A percentile compares a stretch with the other conserved stretches of the same genome.
Evolutionary conservation across 2,329 filamentous ascomycete species (phyloP).

Genomic region (Westerdykella aurantiaca): DNA sequence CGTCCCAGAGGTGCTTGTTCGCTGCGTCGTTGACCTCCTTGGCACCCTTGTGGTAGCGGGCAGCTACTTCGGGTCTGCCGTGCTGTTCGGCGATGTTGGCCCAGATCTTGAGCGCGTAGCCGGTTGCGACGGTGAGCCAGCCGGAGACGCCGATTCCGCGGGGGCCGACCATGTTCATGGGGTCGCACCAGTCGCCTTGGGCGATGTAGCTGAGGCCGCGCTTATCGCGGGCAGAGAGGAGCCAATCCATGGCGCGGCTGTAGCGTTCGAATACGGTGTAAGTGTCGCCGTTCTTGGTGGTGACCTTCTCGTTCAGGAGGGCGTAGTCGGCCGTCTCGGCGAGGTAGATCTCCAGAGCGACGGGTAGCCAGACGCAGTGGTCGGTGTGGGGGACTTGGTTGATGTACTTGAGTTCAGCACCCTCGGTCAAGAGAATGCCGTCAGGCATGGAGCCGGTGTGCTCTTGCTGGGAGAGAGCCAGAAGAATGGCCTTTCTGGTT

Average conservation of each 20-base stretch:
- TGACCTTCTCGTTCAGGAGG: conserved; percentile 44
- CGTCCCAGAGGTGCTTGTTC: conserved; percentile 51
- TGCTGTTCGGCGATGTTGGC: conserved; percentile 47
- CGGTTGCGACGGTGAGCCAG: conserved; percentile 54
- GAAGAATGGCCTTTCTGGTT: conserved; percentile 46
- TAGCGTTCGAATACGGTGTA: conserved; percentile 52
- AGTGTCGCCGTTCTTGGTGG: conserved; percentile 40
- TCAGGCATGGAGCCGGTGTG: conserved; percentile 54
- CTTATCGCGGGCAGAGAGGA: conserved; percentile 47
- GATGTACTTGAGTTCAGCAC: conserved; percentile 55
- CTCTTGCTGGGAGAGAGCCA: conserved; percentile 50
- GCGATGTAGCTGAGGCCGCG: conserved; percentile 54
- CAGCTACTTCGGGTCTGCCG: conserved; percentile 38
- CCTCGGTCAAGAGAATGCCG: conserved; percentile 50
- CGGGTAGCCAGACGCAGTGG: conserved; percentile 54
- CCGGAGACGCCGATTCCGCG: conserved; percentile 54
- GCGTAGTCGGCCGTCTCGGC: conserved; percentile 51
- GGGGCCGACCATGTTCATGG: conserved; percentile 59
- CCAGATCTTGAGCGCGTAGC: conserved; percentile 50
- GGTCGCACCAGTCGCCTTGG: conserved; percentile 57
- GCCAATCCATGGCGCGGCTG: conserved; percentile 54
- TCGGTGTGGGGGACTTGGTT: conserved; percentile 58
- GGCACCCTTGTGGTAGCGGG: conserved; percentile 43
- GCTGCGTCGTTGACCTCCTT: conserved; percentile 47
- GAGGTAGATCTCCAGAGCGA: conserved; percentile 52